Percentiles rank a stretch among this genome's conserved stretches.
Conservation (phyloP, 116 monocot genomes). For the Trichopus zeylanicus region DNA sequence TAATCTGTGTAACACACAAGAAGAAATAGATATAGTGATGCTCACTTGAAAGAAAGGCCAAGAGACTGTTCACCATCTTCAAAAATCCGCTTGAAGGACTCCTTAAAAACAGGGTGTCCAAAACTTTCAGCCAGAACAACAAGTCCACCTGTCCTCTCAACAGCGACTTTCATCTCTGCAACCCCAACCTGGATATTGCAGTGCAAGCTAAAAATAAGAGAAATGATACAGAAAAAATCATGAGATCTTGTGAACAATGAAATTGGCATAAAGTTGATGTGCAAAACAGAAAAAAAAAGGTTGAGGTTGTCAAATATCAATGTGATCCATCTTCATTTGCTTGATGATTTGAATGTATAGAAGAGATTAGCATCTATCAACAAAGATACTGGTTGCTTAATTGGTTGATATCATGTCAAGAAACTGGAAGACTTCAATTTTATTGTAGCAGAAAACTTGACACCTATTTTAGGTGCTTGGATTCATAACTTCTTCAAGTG, state of each 20-base stretch:
- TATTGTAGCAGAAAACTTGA: no score
- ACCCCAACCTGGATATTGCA: slow-evolving; percentile 65
- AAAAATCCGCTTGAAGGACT: slow-evolving; percentile 86
- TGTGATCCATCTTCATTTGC: no score
- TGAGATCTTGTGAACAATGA: neutral
- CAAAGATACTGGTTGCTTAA: no score
- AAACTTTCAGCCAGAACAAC: slow-evolving; percentile 96
- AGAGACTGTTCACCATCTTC: slow-evolving; percentile 80
- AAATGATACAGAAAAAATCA: neutral
- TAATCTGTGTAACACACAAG: neutral
- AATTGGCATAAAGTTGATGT: no score
- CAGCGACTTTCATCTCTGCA: slow-evolving; percentile 93
- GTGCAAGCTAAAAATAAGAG: slow-evolving; percentile 1
- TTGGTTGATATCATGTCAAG: no score
- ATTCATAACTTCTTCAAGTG: no score
- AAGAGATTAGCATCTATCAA: no score
- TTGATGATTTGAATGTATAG: no score
- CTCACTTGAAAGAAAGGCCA: slow-evolving; percentile 97
- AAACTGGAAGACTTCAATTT: no score
- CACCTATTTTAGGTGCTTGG: no score
- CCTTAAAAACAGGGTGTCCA: slow-evolving; percentile 88
- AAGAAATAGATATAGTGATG: neutral
- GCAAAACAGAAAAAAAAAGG: no score
- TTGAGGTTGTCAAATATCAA: no score
- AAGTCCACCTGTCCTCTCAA: slow-evolving; percentile 96